Evolutionary conservation across 345 rosid species (phyloP), one percentile per base, ranked within the genome.

Genomic region (Eucalyptus regnans): DNA sequence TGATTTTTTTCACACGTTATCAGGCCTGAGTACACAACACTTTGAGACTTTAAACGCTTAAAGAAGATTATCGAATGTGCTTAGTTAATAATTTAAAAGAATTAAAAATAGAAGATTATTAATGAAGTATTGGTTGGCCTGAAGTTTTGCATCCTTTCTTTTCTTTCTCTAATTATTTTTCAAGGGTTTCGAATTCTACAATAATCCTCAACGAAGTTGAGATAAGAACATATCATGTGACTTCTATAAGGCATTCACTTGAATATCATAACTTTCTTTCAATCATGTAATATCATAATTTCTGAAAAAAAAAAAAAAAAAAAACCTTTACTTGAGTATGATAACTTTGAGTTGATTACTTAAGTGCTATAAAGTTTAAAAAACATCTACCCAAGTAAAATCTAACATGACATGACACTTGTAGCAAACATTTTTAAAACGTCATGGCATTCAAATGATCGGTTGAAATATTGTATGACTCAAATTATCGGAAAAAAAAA

Each of bases 191-290:
- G 0, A 76, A 41, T 76, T 76, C 29, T 76, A 76, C 48, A 20
- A 71, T 37, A 18, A 71, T 37, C 13, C 14, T 37, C 13, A 37
- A 18, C 14, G 1, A 68, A 31, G 43, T 16, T 18, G 43, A 20
- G 22, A 17, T 68, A 33, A 68, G 3, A 23, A 16, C 43, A 31
- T 8, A 18, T 17, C 25, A 33, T 1, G 13, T 33, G 44, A 37
- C 7, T 17, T 68, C 17, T 22, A 3, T 33, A 68, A 3, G 1
- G 0, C 0, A 0, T 7, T 71, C 7, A 71, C 44, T 33, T 33
- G 1, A 33, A 3, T 25, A 71, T 33, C 13, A 18, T 37, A 33
- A 33, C 25, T 33, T 17, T 37, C 4, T 33, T 71, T 33, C 25
- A 10, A 17, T 33, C 43, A 71, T 25, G 0, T 33, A 17, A 7